A percentile compares a stretch with the other conserved stretches of the same genome.
Conservation (phyloP, 192 early-diverging fungal genomes). For the Ambispora gerdemannii region DNA sequence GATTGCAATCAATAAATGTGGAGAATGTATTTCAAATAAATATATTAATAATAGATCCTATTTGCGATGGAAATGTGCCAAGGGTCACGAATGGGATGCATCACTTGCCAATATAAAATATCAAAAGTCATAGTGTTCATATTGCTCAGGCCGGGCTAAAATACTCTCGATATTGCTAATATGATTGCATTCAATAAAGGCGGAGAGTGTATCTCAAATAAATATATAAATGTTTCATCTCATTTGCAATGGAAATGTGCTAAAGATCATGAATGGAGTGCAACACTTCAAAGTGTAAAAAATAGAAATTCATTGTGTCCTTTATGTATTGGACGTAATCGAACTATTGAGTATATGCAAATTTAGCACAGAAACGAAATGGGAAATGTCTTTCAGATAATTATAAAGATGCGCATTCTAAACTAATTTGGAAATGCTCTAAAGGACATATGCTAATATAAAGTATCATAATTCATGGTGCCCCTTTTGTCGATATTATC, state of each 20-base stretch:
- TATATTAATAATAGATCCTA: not conserved
- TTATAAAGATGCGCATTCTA: constrained; percentile 20
- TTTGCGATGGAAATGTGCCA: not conserved
- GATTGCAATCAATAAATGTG: not conserved
- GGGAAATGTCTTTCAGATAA: constrained; percentile 18
- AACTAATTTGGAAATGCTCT: constrained; percentile 19
- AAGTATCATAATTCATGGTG: constrained; percentile 8
- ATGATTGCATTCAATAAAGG: not conserved
- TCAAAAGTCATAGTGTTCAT: not conserved
- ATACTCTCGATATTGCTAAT: constrained; percentile 21
- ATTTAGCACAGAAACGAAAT: constrained; percentile 15
- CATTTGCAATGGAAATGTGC: constrained; percentile 25
- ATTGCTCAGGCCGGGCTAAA: too few relatives aligned
- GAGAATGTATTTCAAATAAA: not conserved
- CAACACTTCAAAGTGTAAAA: constrained; percentile 27
- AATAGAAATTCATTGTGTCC: constrained; percentile 8
- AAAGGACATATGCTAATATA: not conserved
- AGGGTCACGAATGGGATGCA: not conserved
- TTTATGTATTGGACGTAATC: not conserved
- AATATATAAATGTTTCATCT: constrained; percentile 25
- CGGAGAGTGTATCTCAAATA: constrained; percentile 17
- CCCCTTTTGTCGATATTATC: not conserved
- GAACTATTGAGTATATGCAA: constrained; percentile 1
- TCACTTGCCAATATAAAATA: constrained; percentile 1
- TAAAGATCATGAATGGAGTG: constrained; percentile 21